A percentile compares a stretch with the other conserved stretches of the same genome.
These are phyloP conservation scores for Oidiodendron maius DNA, from an alignment of 495 filamentous ascomycete genomes.

Conservation along the genomic window DNA sequence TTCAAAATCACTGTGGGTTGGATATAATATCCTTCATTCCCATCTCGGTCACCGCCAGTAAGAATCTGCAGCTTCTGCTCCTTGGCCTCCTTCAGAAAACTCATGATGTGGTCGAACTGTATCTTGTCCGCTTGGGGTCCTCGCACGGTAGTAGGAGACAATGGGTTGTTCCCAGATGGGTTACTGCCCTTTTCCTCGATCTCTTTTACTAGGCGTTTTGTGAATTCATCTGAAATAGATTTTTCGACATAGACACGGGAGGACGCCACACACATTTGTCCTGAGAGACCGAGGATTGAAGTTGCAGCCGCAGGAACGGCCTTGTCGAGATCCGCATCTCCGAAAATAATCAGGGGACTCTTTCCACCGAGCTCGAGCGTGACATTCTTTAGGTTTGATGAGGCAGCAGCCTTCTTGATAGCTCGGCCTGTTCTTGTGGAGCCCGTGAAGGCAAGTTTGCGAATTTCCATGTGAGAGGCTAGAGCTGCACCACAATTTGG, in stretches of 20 bases:
- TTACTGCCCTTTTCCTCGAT: not conserved
- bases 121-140: slow-evolving; percentile 64
- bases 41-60: slow-evolving; percentile 1
- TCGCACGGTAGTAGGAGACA: slow-evolving; percentile 80
- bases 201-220: not conserved
- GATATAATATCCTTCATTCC: slow-evolving; percentile 1
- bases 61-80: slow-evolving; percentile 49
- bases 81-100: slow-evolving; percentile 55
- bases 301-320: slow-evolving; percentile 95
- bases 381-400: slow-evolving; percentile 96
- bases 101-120: slow-evolving; percentile 53
- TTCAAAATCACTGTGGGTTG: slow-evolving; percentile 13
- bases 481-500: slow-evolving; percentile 82
- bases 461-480: slow-evolving; percentile 88
- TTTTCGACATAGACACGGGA: slow-evolving; percentile 29
- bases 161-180: slow-evolving; percentile 64
- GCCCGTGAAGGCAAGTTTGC: slow-evolving; percentile 97
- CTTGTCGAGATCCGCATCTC: slow-evolving; percentile 90
- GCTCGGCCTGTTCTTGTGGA: slow-evolving; percentile 81
- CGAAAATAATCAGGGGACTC: slow-evolving; percentile 93
- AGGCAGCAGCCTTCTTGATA: slow-evolving; percentile 91
- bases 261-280: slow-evolving; percentile 94
- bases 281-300: slow-evolving; percentile 96
- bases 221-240: slow-evolving; percentile 8
- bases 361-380: slow-evolving; percentile 96